Evolutionary conservation across 2,329 filamentous ascomycete genomes (phyloP), one percentile per base, ranked within the genome.

Genomic region (Sporothrix curviconia): DNA sequence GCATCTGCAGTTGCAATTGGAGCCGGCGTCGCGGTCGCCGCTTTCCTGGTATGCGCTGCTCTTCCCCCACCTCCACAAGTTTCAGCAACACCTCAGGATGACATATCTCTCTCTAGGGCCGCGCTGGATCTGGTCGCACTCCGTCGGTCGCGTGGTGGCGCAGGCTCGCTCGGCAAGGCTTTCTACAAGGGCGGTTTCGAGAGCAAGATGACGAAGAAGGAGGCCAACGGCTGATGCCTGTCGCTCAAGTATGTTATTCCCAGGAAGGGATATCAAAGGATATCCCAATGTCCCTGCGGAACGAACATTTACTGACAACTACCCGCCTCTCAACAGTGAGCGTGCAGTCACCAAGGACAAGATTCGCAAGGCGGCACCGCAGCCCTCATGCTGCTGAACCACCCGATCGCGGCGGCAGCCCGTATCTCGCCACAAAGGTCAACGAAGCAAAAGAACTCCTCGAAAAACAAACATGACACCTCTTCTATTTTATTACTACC

Each of bases 171-270:
- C 65, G 94, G 94, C 66, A 91, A 92, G 72, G 85, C 91, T 42
- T 99, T 91, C 70, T 97, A 96, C 81, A 99, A 97, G 75, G 94
- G 94, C 65, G 94, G 94, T n/a, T 99, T 99, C 70, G 94, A 99
- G 76, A 79, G 85, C 60, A 89, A 87, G 74, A 99, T 99, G 92
- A 96, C 85, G 71, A 84, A 87, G 71, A 85, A 87, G 71, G 94
- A 99, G 75, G 94, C 94, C 22, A 81, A n/a, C n/a, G 91, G 4
- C 76, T 99, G 65, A 96, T 99, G n/a, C 60, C 77, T 99, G 50
- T 89, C 94, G 63, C 85, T 97, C 61, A 89, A 85, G 92, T 96
- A 83, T n/a, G 60, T 60, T 30, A 7, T 17, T 30, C 22, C 12
- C 40, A 3, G 4, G 3, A 25, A 28, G 12, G 1, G 12, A 3